phyloP scores from a whole-genome alignment of 2,329 filamentous ascomycete species.

The Verticillium longisporum region DNA sequence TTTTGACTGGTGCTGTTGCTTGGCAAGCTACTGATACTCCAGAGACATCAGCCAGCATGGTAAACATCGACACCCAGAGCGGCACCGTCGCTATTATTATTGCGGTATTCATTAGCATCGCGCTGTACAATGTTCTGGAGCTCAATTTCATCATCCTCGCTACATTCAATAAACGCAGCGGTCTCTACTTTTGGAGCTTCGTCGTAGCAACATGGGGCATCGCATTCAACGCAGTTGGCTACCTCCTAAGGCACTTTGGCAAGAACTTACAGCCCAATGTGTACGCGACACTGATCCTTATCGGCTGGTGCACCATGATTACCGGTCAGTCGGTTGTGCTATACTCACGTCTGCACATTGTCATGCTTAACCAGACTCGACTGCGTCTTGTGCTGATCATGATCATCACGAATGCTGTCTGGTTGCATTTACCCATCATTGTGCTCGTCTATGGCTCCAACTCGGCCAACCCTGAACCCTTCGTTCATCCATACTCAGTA shows the following conservation, averaged over 20 bases:
- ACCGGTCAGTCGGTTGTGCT: conserved; percentile 55
- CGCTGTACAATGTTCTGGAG: conserved; percentile 28
- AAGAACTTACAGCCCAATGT: conserved; percentile 22
- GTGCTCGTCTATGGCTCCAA: conserved; percentile 48
- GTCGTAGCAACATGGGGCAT: conserved; percentile 26
- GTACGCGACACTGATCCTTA: conserved; percentile 27
- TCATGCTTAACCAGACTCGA: conserved; percentile 40
- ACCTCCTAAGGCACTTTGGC: conserved; percentile 36
- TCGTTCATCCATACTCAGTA: conserved; percentile 30
- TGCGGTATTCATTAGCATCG: conserved; percentile 21
- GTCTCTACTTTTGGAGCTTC: conserved; percentile 33
- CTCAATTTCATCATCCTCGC: conserved; percentile 26
- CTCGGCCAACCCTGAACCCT: conserved; percentile 23
- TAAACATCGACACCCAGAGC: background rate
- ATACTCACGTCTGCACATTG: conserved; percentile 54
- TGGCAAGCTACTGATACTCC: background rate
- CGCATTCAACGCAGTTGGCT: conserved; percentile 33
- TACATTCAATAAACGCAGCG: conserved; percentile 25
- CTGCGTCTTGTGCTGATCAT: conserved; percentile 45
- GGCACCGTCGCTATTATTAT: conserved; percentile 4
- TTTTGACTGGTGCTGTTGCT: background rate
- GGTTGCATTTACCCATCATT: conserved; percentile 47
- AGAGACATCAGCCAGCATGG: background rate
- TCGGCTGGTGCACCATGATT: conserved; percentile 44
- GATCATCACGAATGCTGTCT: conserved; percentile 46